Evolutionary conservation across 192 early-diverging fungal species (phyloP).

Genomic region (Rhizophagus prolifer): DNA sequence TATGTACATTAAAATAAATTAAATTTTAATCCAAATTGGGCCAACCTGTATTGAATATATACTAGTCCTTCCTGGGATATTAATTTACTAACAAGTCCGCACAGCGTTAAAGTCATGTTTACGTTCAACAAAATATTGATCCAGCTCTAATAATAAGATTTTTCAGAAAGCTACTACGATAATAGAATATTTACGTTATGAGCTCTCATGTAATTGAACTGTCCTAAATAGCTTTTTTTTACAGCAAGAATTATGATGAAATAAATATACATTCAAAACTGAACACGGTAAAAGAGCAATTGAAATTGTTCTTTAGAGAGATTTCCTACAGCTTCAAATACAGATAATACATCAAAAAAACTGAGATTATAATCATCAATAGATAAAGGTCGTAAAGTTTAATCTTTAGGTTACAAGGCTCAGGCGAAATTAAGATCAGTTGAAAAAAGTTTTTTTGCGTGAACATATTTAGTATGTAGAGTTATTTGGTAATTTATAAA

Average conservation of each 20-base stretch:
- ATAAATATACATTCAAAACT: background rate
- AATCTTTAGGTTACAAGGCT: constrained; percentile 63
- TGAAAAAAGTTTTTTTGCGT: constrained; percentile 48
- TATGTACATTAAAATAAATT: no score
- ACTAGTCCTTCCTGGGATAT: no score
- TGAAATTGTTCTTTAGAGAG: constrained; percentile 66
- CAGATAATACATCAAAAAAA: constrained; percentile 57
- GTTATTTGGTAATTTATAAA: no score
- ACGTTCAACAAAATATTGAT: constrained; percentile 78
- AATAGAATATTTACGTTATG: constrained; percentile 76
- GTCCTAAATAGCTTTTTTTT: constrained; percentile 39
- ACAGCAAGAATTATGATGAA: background rate
- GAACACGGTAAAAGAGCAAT: background rate
- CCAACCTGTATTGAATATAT: no score
- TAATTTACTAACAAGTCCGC: constrained; percentile 59
- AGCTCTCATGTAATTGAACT: constrained; percentile 71
- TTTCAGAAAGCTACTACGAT: constrained; percentile 74
- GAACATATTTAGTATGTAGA: no score
- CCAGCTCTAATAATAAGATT: constrained; percentile 71
- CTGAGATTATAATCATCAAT: constrained; percentile 76
- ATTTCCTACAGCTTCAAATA: constrained; percentile 72
- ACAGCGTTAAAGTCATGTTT: constrained; percentile 78
- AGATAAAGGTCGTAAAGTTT: constrained; percentile 65
- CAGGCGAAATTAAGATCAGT: constrained; percentile 59
- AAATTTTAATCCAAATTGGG: no score